Evolutionary conservation across 2,329 filamentous ascomycete genomes (phyloP), one percentile per base, ranked within the genome.

Genomic region (Rhynchosporium agropyri): DNA sequence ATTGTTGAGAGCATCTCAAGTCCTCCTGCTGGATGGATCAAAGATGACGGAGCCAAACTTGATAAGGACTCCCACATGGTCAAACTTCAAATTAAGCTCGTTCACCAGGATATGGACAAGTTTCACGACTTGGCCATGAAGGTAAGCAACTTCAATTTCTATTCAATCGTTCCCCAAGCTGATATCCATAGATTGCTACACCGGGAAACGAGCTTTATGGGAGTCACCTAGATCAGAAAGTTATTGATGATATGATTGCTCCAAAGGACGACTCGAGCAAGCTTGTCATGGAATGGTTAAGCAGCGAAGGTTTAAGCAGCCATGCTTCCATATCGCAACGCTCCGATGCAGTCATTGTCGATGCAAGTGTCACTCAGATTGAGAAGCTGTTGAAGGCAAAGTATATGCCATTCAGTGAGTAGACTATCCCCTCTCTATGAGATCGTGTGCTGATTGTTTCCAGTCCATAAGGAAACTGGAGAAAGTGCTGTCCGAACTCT

Each of bases 201-300:
- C 84, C 84, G 13, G 77, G 76, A 12, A 80, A 86, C 70, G 69
- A 74, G 55, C 79, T 82, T 36, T 86, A 86, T 66, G 83, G 84
- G 60, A 75, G 80, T 61, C 82, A 86, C 70, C 74, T 86, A 57
- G 79, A 76, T 36, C 76, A 78, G 7, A 73, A 79, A 13, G 79
- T 84, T 58, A 81, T 87, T 36, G 76, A 83, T 56, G 76, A 80
- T 50, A 77, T 87, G 49, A 76, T 87, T 57, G 78, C 78, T 64
- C 84, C 85, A 2, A 76, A 79, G 6, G 76, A 83, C 4, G 78
- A 85, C 68, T 82, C 83, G 0, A 73, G 79, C 13, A 73, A 80
- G 40, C 76, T 83, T n/a, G 82, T 87, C n/a, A 78, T 82, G 61
- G 77, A 82, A 60, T 87, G 84, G 84, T 77, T 87, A 8, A 73